Evolutionary conservation across 257 asterid species (phyloP), one percentile per base, ranked within the genome.

Genomic region (Euphrasia confusa): DNA sequence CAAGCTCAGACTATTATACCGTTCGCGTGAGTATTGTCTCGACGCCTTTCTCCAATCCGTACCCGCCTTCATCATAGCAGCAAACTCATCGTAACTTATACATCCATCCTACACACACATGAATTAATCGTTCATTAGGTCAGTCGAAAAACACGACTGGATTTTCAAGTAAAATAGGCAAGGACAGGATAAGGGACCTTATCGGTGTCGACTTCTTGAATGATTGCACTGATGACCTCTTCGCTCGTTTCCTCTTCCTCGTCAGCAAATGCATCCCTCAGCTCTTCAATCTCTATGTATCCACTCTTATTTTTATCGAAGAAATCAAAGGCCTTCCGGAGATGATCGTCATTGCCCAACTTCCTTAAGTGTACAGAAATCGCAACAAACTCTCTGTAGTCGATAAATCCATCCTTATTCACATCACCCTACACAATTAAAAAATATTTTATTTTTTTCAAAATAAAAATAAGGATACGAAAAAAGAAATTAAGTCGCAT

Each of bases 41-140:
- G 94, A 85, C 3, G 88, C 94, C 78, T 85, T 80, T 62, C 94
- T 83, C 94, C 94, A 85, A 65, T 85, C 90, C 8, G 94, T 85
- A 26, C 94, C 94, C 0, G 94, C 77, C 77, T 83, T 85, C 94
- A 85, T 83, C 94, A 85, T 85, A 3, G 84, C 79, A 33, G 78
- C 71, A 50, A 85, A 85, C 67, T 85, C 94, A 0, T 83, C 84
- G 10, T 64, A 85, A 67, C 90, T 85, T 66, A 85, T 85, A 13
- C 86, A 79, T 57, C 95, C 92, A 47, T 86, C 95, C 95, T 86
- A 80, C 78, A 56, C 3, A 68, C 24, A 21, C 24, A 53, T 32
- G 7, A 57, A 55, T 24, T 21, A 7, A 24, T 18, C 13, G 0
- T 30, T 30, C 5, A 30, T 30, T 30, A 30, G 4, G 3, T 30